Percentiles rank a stretch among this genome's conserved stretches.
Evolutionary conservation across 1,284 basidiomycete species (phyloP).

Genomic region (Ustilago nuda): DNA sequence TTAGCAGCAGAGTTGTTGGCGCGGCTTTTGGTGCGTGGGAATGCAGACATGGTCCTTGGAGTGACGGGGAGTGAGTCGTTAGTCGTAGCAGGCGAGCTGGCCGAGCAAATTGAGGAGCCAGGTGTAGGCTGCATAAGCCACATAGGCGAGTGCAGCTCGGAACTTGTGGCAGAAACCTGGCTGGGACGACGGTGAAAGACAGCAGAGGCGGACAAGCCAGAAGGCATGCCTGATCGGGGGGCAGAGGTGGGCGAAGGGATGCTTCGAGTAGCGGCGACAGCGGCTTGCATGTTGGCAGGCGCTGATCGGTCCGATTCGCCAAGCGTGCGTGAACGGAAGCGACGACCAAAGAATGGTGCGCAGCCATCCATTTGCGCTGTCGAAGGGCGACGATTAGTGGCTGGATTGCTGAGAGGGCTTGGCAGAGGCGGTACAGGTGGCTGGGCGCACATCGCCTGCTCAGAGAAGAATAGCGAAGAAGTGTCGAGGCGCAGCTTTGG

Average conservation of each 20-base stretch:
- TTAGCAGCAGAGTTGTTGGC: constrained; percentile 20
- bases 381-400: constrained; percentile 30
- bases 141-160: constrained; percentile 20
- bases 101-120: constrained; percentile 38
- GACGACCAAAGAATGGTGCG: constrained; percentile 38
- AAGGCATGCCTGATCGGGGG: constrained; percentile 8
- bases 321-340: constrained; percentile 52
- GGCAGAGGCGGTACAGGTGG: constrained; percentile 34
- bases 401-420: background rate
- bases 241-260: constrained; percentile 5
- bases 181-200: constrained; percentile 24
- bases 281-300: constrained; percentile 18
- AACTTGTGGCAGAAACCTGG: constrained; percentile 33
- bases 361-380: constrained; percentile 44
- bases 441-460: constrained; percentile 16
- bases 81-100: constrained; percentile 25
- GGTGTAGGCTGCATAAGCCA: constrained; percentile 31
- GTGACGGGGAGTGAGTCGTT: constrained; percentile 40
- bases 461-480: constrained; percentile 9
- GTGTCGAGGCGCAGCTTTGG: constrained; percentile 43
- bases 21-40: constrained; percentile 42
- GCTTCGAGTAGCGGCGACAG: constrained; percentile 9
- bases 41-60: constrained; percentile 15
- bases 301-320: constrained; percentile 44
- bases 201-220: constrained; percentile 6